Evolutionary conservation across 148 eudicot genomes (phyloP), one percentile per base, ranked within the genome.

Genomic region (Tetragonia tetragonoides): DNA sequence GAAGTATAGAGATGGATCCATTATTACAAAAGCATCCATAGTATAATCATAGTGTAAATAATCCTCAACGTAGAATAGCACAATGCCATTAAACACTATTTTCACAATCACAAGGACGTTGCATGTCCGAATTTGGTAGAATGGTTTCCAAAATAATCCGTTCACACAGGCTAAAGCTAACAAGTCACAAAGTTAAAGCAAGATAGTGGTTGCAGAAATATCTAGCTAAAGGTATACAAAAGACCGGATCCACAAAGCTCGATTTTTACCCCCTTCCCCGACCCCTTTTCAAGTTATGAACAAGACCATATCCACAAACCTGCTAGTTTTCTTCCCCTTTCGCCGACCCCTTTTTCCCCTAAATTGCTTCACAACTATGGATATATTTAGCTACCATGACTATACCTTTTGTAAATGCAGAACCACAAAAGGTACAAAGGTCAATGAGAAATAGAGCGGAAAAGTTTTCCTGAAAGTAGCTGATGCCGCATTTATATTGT

Each of bases 401-500:
- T 62, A 69, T 93, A 95, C 99, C 99, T 93, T 95, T 75, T 90
- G 97, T 63, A 95, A 74, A 81, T 86, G 96, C 77, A 95, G 90
- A 79, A 95, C 94, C 68, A 95, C 97, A 39, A 91, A 95, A 6
- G 99, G 99, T 62, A 95, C 99, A 78, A 95, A 93, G 40, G 94
- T 93, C 93, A 95, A 79, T 42, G 97, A 95, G 86, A 95, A 95
- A 79, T 93, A 95, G 4, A 95, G 90, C 2, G 99, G 99, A 83
- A 95, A 95, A 34, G 97, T 95, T 90, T 95, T 95, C 84, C 88
- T 90, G 77, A 95, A 95, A 63, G 97, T 91, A 78, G 89, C 87
- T 77, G 90, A 83, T 71, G 89, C 86, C 20, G 97, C 96, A 61
- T 81, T 85, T 63, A 83, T 81, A 85, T 93, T 89, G 74, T 91